phyloP scores from a whole-genome alignment of 1,139 yeast genomes.

The Barnettozyma hawaiiensis region DNA sequence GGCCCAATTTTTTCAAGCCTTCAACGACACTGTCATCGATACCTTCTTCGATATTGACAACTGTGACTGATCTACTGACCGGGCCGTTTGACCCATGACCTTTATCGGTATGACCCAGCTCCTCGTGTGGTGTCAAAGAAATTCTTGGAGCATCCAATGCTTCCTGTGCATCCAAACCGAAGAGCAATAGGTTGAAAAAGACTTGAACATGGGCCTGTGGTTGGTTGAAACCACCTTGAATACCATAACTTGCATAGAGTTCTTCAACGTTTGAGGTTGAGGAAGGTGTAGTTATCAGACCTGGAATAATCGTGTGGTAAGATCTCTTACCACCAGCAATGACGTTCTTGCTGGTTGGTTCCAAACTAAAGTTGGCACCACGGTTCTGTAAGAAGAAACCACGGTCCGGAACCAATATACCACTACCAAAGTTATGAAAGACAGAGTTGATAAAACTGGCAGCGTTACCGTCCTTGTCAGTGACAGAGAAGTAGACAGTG shows the following conservation, averaged over 20 bases:
- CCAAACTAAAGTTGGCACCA: slow-evolving; percentile 68
- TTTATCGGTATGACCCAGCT: slow-evolving; percentile 37
- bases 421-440: slow-evolving; percentile 67
- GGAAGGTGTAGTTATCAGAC: slow-evolving; percentile 52
- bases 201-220: slow-evolving; percentile 86
- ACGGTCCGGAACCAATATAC: slow-evolving; percentile 53
- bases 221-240: slow-evolving; percentile 87
- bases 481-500: slow-evolving; percentile 68
- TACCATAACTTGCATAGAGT: slow-evolving; percentile 68
- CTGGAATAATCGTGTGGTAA: slow-evolving; percentile 82
- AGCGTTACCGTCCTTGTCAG: slow-evolving; percentile 72
- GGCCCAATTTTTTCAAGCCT: slow-evolving; percentile 50
- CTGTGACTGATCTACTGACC: slow-evolving; percentile 50
- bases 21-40: slow-evolving; percentile 39
- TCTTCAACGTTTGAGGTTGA: slow-evolving; percentile 32
- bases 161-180: slow-evolving; percentile 65
- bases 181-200: slow-evolving; percentile 56
- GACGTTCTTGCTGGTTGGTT: slow-evolving; percentile 51
- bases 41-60: slow-evolving; percentile 66
- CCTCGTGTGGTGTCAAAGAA: slow-evolving; percentile 50
- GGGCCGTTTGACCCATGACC: slow-evolving; percentile 70
- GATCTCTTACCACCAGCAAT: slow-evolving; percentile 70
- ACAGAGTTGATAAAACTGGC: slow-evolving; percentile 79
- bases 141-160: slow-evolving; percentile 75
- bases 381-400: slow-evolving; percentile 76